Percentiles rank a stretch among this genome's conserved stretches.
phyloP scores from a whole-genome alignment of 495 filamentous ascomycete genomes.

The Penicillium lagena region DNA sequence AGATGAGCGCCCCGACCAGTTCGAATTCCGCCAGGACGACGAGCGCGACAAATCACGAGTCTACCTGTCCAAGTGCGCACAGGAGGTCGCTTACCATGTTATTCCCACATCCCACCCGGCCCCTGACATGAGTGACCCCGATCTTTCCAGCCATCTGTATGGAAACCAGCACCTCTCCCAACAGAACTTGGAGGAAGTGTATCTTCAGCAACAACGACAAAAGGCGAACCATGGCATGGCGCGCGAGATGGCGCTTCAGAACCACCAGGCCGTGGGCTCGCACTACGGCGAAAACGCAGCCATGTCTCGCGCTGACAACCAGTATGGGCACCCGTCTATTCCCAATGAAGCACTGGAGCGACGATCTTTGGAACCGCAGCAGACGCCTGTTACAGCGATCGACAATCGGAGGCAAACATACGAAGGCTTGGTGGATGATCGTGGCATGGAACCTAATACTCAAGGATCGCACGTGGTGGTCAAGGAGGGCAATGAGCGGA shows the following conservation, averaged over 20 bases:
- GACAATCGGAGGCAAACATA: constrained; percentile 31
- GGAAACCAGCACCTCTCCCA: constrained; percentile 40
- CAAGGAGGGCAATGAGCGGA: constrained; percentile 25
- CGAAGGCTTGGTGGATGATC: constrained; percentile 46
- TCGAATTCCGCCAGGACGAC: constrained; percentile 50
- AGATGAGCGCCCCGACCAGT: constrained; percentile 45
- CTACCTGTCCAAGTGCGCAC: constrained; percentile 49
- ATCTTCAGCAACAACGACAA: constrained; percentile 39
- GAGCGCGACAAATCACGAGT: constrained; percentile 46
- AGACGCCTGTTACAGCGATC: constrained; percentile 26
- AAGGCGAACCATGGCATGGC: constrained; percentile 41
- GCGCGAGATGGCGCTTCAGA: constrained; percentile 38
- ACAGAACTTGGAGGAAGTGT: constrained; percentile 45
- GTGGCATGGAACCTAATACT: constrained; percentile 30
- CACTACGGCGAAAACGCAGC: constrained; percentile 37
- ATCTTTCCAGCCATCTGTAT: constrained; percentile 41
- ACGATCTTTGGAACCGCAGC: constrained; percentile 31
- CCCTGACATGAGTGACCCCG: constrained; percentile 38
- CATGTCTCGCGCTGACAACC: constrained; percentile 27
- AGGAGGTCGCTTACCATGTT: constrained; percentile 50
- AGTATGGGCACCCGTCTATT: constrained; percentile 17
- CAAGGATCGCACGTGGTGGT: no score
- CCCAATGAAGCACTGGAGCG: constrained; percentile 29
- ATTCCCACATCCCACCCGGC: constrained; percentile 43
- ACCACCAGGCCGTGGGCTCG: constrained; percentile 39